Evolutionary conservation across 129 eudicot genomes (phyloP), one percentile per base, ranked within the genome.

Genomic region (Tanacetum coccineum): DNA sequence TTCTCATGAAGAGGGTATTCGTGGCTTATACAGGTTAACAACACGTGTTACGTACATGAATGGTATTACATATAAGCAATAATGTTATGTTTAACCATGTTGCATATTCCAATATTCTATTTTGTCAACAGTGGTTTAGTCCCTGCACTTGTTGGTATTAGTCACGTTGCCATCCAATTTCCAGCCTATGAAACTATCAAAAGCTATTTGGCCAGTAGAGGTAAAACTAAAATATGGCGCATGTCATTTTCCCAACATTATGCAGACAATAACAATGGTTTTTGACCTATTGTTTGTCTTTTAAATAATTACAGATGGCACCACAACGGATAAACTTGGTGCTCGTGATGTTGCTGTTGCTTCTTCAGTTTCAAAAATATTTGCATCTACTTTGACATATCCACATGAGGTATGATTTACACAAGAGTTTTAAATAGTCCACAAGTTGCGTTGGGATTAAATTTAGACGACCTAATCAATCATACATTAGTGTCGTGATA

Each of bases 131-230:
- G 99, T 72, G 99, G 99, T 73, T 83, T 94, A 48, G 86, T 94
- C 68, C 99, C 99, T 71, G 99, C 99, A 50, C 73, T 94, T 76
- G 99, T 95, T 25, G 99, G 99, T 73, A 81, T 89, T 36, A 94
- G 90, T 83, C 99, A 94, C 76, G 99, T 94, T 6, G 99, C 99
- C 18, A 94, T 94, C 66, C 99, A 94, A 45, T 94, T 94, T 76
- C 99, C 99, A 21, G 80, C 82, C 48, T 94, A 94, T 71, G 99
- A 94, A 81, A 83, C 82, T 76, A 85, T 94, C 62, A 94, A 94
- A 83, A 18, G 73, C 65, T 94, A 94, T 76, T 72, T 94, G 77
- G 97, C 99, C 45, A 77, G 80, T 63, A 80, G 83, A 81, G 93
- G 99, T 89, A 76, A 46, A 55, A 8, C 11, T 2, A 19, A 44